Conservation (phyloP, 2,329 filamentous ascomycete species). For the Talaromyces pinophilus region DNA sequence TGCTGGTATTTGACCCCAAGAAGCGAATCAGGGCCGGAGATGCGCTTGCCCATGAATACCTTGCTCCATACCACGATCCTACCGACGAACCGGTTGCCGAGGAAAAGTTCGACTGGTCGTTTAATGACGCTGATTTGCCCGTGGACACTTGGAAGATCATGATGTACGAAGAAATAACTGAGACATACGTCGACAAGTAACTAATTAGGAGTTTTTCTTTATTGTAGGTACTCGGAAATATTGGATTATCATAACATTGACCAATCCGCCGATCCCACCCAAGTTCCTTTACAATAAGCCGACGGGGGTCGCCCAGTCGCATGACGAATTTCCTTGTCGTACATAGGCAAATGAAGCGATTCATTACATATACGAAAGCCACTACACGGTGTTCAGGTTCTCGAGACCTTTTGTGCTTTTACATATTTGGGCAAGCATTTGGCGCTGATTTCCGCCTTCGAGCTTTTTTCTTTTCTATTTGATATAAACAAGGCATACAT, state of each 20-base stretch:
- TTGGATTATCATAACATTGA: slow-evolving; percentile 98
- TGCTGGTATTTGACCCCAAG: slow-evolving; percentile 99
- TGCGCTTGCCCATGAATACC: slow-evolving; percentile 87
- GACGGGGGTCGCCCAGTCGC: background rate
- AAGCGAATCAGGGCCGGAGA: slow-evolving; percentile 86
- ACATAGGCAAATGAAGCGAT: slow-evolving; percentile 16
- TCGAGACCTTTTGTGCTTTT: slow-evolving; percentile 14
- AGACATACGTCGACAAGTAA: background rate
- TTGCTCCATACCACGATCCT: slow-evolving; percentile 94
- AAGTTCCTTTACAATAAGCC: slow-evolving; percentile 18
- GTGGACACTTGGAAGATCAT: slow-evolving; percentile 99
- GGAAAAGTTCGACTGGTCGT: slow-evolving; percentile 99
- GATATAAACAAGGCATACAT: slow-evolving; percentile 6
- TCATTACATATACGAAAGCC: slow-evolving; percentile 14
- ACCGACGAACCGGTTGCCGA: slow-evolving; percentile 93
- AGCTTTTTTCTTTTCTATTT: background rate
- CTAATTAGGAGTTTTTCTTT: slow-evolving; percentile 21
- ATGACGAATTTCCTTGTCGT: slow-evolving; percentile 10
- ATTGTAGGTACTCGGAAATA: slow-evolving; percentile 89
- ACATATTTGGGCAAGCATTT: slow-evolving; percentile 18
- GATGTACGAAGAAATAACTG: slow-evolving; percentile 68
- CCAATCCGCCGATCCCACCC: slow-evolving; percentile 30
- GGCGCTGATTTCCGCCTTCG: slow-evolving; percentile 10
- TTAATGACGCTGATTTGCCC: slow-evolving; percentile 95
- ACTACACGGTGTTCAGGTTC: slow-evolving; percentile 15